These are phyloP conservation scores for Lachnum nothofagi DNA, from an alignment of 2,329 filamentous ascomycete species.

Conservation along the genomic window DNA sequence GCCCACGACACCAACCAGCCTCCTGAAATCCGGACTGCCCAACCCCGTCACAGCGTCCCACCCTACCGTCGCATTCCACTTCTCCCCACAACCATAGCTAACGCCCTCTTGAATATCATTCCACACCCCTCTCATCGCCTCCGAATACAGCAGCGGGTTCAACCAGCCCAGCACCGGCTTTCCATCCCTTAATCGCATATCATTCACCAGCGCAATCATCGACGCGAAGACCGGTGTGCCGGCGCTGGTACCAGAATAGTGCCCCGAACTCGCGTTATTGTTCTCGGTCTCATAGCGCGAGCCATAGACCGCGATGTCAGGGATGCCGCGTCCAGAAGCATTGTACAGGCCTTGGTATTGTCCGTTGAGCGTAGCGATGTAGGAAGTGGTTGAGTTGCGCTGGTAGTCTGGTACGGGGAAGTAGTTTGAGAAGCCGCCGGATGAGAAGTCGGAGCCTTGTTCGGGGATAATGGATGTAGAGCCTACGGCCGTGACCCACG, in stretches of 20 bases:
- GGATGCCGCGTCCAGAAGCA: slow-evolving; percentile 44
- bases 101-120: slow-evolving; percentile 39
- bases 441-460: slow-evolving; percentile 40
- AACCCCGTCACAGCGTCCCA: slow-evolving; percentile 44
- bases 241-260: slow-evolving; percentile 24
- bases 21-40: slow-evolving; percentile 27
- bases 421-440: slow-evolving; percentile 29
- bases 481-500: no score
- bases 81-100: slow-evolving; percentile 20
- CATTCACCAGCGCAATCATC: slow-evolving; percentile 39
- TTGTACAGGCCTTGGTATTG: slow-evolving; percentile 28
- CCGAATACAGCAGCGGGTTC: slow-evolving; percentile 48
- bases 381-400: slow-evolving; percentile 2
- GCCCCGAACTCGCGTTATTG: neutral
- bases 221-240: slow-evolving; percentile 53
- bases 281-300: slow-evolving; percentile 10
- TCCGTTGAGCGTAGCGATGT: slow-evolving; percentile 6
- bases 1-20: neutral
- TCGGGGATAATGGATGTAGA: slow-evolving; percentile 49
- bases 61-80: slow-evolving; percentile 37
- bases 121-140: slow-evolving; percentile 2
- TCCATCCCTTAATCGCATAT: slow-evolving; percentile 8
- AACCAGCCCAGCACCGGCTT: slow-evolving; percentile 13
- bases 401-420: slow-evolving; percentile 15
- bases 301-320: slow-evolving; percentile 37